Base-by-base conservation (phyloP, 305 asterid species). In the Rubia occidens region DNA sequence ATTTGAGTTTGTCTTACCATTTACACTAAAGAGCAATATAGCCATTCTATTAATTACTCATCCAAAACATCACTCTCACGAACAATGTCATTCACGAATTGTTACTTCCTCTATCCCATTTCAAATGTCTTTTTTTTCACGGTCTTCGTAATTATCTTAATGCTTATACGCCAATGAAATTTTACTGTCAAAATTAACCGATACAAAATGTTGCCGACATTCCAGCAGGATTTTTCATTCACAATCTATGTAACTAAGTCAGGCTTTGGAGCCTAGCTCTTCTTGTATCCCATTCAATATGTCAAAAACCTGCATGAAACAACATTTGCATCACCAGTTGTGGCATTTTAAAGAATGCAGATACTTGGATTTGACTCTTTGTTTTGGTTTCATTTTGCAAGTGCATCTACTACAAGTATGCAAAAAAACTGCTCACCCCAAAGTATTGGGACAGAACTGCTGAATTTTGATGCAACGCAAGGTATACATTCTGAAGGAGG, bases 401-500 rank as follows among this genome's bases (percentile, higher is more conserved):
- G 5, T 49, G 17, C 8, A 51, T 51, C 2, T 51, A 4, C 20
- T 3, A 51, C 17, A 51, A 0, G 8, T 32, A 32, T n/a, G n/a
- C n/a, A 15, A 0, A 53, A 8, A 29, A 4, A 17, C 39, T 24
- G 68, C 75, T 70, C 77, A 89, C 96, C 90, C 81, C 78, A 21
- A 85, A 82, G 73, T 82, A 61, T 67, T 18, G 66, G 3, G 96
- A 79, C 45, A 91, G 68, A 75, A 68, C 65, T n/a, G 72, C 45
- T 17, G 93, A 85, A 68, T 91, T 82, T 72, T 67, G 84, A 66
- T 79, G 69, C 35, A 91, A 72, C 68, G 74, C 78, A 10, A 63
- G 11, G 73, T 86, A 83, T 80, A 88, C 70, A 51, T 71, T 86
- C 77, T 87, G 79, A 24, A 91, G 88, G 67, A 89, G 79, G 44